A percentile compares a stretch with the other conserved stretches of the same genome.
These are phyloP conservation scores for Paecilomyces sp. DNA, from an alignment of 2,329 filamentous ascomycete genomes.

Conservation along the genomic window DNA sequence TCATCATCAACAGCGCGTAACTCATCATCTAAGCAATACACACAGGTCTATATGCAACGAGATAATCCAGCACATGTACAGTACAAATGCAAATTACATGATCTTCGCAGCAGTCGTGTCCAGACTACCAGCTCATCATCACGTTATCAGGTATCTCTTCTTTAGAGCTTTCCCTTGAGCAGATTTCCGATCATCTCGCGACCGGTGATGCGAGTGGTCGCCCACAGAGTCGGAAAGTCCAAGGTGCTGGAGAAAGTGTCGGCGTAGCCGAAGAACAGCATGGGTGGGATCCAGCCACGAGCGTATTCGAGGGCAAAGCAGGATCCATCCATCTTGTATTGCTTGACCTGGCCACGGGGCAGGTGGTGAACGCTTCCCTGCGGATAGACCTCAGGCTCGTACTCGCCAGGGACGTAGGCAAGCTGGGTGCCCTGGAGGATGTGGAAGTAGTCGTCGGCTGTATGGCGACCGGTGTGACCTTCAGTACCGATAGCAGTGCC, in stretches of 20 bases:
- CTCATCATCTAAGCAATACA: neutral
- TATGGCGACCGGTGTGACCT: slow-evolving; percentile 81
- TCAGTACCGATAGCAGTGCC: slow-evolving; percentile 59
- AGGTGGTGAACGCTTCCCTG: slow-evolving; percentile 32
- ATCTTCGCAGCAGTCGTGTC: neutral
- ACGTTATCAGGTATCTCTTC: neutral
- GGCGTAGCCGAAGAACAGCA: slow-evolving; percentile 84
- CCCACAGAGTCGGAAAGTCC: slow-evolving; percentile 78
- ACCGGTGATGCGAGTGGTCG: slow-evolving; percentile 66
- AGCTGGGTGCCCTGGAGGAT: slow-evolving; percentile 54
- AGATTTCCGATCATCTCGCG: slow-evolving; percentile 71
- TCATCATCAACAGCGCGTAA: neutral
- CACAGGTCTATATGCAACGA: neutral
- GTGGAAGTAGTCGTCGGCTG: slow-evolving; percentile 90
- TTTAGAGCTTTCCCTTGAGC: slow-evolving; percentile 61
- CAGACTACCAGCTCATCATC: neutral
- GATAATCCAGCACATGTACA: neutral
- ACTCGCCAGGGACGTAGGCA: slow-evolving; percentile 30
- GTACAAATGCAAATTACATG: slow-evolving; percentile 1
- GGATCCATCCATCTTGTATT: slow-evolving; percentile 50
- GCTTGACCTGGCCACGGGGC: slow-evolving; percentile 61
- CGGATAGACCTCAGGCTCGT: slow-evolving; percentile 31
- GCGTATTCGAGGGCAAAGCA: slow-evolving; percentile 35
- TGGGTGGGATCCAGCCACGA: slow-evolving; percentile 79
- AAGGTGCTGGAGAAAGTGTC: slow-evolving; percentile 74